Evolutionary conservation across 2,329 filamentous ascomycete genomes (phyloP).

Genomic region (Colletotrichum endophyticum): DNA sequence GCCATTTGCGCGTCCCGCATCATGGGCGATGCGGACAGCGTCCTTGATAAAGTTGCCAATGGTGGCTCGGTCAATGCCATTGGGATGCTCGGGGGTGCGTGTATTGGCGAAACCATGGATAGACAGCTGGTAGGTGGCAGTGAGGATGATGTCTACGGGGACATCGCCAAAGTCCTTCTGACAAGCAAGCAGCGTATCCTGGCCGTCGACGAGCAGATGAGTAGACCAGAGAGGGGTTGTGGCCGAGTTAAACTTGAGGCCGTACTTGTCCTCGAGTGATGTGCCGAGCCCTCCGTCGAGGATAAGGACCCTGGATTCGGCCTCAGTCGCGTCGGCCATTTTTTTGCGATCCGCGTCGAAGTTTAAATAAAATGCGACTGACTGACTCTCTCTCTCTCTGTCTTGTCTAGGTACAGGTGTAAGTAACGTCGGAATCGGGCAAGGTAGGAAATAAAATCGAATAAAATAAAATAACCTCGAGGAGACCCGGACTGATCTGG

Average conservation of each 20-base stretch:
- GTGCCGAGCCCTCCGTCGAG: constrained; percentile 74
- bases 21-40: constrained; percentile 48
- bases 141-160: constrained; percentile 68
- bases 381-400: background rate
- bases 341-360: background rate
- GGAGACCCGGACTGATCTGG: background rate
- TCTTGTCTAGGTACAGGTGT: background rate
- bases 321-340: background rate
- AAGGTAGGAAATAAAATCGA: background rate
- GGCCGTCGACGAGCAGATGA: constrained; percentile 63
- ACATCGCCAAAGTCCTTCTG: constrained; percentile 60
- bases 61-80: constrained; percentile 44
- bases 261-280: constrained; percentile 64
- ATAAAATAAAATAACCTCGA: background rate
- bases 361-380: background rate
- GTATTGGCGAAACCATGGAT: constrained; percentile 60
- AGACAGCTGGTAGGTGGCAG: constrained; percentile 71
- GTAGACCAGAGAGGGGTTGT: constrained; percentile 71
- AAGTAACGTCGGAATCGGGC: background rate
- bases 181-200: constrained; percentile 55
- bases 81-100: constrained; percentile 40
- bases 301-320: constrained; percentile 41
- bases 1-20: constrained; percentile 29
- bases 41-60: constrained; percentile 47
- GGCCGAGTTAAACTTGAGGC: constrained; percentile 50